Base-by-base conservation (phyloP, 148 eudicot species). In the Heliamphora exappendiculata region DNA sequence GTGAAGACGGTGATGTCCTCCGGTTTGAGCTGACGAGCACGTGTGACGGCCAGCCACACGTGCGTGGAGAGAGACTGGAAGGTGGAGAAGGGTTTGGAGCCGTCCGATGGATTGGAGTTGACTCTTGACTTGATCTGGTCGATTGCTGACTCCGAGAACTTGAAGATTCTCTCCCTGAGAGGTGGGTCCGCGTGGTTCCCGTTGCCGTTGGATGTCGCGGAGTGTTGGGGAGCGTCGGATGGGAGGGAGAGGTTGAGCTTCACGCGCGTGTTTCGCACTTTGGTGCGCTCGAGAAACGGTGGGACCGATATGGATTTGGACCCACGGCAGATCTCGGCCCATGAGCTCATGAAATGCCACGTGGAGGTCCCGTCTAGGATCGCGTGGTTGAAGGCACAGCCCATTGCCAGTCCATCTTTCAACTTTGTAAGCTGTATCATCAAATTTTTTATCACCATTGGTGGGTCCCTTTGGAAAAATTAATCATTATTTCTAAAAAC, bases 271-370 rank as follows among this genome's bases (percentile, higher is more conserved):
- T 91, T 85, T 26, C 99, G 90, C 33, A 87, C 91, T 75, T 92
- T 86, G 78, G 93, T 84, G 42, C 97, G 96, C 42, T 95, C 96
- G n/a, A 89, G 90, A 82, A 92, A 88, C 0, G 99, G 99, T 6
- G 75, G 86, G 84, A 82, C 75, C 1, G 91, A 74, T 44, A 87
- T 76, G 41, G 93, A 60, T 5, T 78, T 75, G 83, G 91, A 73
- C 68, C 98, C 97, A 26, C 73, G 67, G 77, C 91, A 89, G 42
- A 86, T 79, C 47, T 85, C 84, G 81, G 99, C 94, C 99, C 99
- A 92, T 20, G 97, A 89, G 60, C 81, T 89, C 96, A 92, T 91
- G 85, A 95, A 95, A 87, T 95, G 99, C 99, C 99, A 95, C 42
- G 97, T 92, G 80, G 99, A 82, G 50, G 97, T 84, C 20, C 99